Evolutionary conservation across 768 basidiomycete genomes (phyloP), one percentile per base, ranked within the genome.

Genomic region (Mycena alexandri): DNA sequence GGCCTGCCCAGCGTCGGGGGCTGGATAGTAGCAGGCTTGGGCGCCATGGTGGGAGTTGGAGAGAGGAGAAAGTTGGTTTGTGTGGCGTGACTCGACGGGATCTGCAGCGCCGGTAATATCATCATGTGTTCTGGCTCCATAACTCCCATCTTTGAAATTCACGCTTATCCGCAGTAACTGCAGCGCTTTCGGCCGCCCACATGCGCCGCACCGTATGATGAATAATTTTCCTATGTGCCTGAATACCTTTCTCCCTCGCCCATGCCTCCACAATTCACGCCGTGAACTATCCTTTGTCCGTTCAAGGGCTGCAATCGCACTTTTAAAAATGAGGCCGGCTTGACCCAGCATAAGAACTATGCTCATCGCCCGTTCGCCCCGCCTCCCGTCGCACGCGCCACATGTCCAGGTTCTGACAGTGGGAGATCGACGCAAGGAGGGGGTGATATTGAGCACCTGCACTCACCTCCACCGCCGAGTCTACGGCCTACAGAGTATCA

Each of bases 111-210:
- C 41, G 12, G 41, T 42, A 13, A 13, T 13, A 13, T 42, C 10
- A 42, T 42, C 41, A 42, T 42, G 12, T 42, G 41, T 4, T 6
- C 6, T 29, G 3, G 29, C 29, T 29, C 29, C 41, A 2, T 13
- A 42, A 42, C 41, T 12, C 10, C 47, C 47, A 48, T 48, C 47
- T 48, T 48, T 48, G 47, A 48, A 48, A 48, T 48, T 48, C 29
- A 42, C 41, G 17, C 3, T 42, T 42, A 29, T 29, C 29, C 29
- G 29, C 29, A 29, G 29, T 6, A 29, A 29, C 10, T 11, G 10
- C 41, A 17, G 3, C 3, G 41, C 41, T 9, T 42, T 42, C 41
- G 41, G 41, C 47, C 22, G 47, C 47, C 22, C 6, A 6, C 3
- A 29, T 6, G 29, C 29, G 47, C 5, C 21, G 22, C 22, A 17